Percentiles rank a stretch among this genome's conserved stretches.
Evolutionary conservation across 169 alveolate genomes (phyloP).

Genomic region (Cystoisospora suis): DNA sequence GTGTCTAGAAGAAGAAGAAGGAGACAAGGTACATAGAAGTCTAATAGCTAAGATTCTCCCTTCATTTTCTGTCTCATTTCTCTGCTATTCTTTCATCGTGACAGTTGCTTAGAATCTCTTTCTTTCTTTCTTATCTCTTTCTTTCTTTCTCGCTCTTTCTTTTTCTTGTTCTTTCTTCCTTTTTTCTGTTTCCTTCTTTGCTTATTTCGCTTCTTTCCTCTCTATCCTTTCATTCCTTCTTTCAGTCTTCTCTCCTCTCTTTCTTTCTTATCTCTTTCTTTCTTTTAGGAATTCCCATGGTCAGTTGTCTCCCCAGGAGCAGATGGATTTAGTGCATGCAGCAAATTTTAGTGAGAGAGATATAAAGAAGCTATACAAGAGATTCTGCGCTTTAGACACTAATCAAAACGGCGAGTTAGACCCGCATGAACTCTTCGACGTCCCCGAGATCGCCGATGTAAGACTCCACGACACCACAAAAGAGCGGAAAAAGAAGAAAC

Average conservation of each 20-base stretch:
- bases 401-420: constrained; percentile 93
- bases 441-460: constrained; percentile 93
- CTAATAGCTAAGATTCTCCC: neutral
- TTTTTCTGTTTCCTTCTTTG: neutral
- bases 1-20: no score
- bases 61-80: neutral
- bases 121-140: neutral
- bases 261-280: neutral
- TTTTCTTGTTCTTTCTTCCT: neutral
- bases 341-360: constrained; percentile 92
- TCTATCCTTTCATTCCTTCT: neutral
- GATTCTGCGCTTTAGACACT: constrained; percentile 91
- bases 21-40: neutral
- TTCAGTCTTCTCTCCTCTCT: neutral
- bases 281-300: constrained; percentile 63
- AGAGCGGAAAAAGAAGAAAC: no score
- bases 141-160: neutral
- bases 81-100: neutral
- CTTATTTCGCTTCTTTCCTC: neutral
- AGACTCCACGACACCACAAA: no score
- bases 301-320: constrained; percentile 77
- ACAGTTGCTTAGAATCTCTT: no score
- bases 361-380: constrained; percentile 88
- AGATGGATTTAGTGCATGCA: constrained; percentile 80
- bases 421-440: constrained; percentile 94